These are phyloP conservation scores for Marchantia paleacea DNA, from an alignment of 225 moss, liverwort and hornwort genomes.

Conservation along the genomic window DNA sequence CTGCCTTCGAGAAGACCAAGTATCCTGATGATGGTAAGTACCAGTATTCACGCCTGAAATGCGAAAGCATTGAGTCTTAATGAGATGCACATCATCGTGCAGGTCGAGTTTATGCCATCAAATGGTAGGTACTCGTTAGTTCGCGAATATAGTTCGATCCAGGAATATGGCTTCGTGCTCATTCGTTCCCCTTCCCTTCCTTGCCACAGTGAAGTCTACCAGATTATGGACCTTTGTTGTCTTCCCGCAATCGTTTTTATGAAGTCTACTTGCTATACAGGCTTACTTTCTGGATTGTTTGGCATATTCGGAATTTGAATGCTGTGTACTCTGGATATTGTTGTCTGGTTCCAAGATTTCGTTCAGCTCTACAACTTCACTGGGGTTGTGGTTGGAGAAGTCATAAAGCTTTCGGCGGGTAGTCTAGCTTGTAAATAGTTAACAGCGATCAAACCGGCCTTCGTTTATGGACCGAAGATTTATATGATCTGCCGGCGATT, in stretches of 20 bases:
- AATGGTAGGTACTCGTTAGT: not conserved
- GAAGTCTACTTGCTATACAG: not conserved
- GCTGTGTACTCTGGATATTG: not conserved
- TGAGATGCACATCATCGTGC: not conserved
- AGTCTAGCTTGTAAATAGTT: not conserved
- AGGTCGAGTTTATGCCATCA: not conserved
- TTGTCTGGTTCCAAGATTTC: not conserved
- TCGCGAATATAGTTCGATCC: not conserved
- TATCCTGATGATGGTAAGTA: slow-evolving; percentile 79
- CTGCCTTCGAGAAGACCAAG: slow-evolving; percentile 73
- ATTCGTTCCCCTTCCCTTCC: not conserved
- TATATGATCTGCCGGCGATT: not conserved
- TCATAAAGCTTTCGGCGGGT: not conserved
- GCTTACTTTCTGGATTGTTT: not conserved
- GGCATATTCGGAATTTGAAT: not conserved
- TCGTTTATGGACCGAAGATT: not conserved
- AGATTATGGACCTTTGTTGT: not conserved
- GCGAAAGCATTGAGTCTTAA: not conserved
- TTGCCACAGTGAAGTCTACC: not conserved
- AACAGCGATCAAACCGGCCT: not conserved
- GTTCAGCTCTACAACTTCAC: not conserved
- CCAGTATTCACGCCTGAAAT: not conserved
- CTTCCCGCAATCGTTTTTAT: not conserved
- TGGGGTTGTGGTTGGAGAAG: not conserved
- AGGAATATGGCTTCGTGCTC: not conserved